Evolutionary conservation across 192 early-diverging fungal species (phyloP), one percentile per base, ranked within the genome.

Genomic region (Diversispora eburnea): DNA sequence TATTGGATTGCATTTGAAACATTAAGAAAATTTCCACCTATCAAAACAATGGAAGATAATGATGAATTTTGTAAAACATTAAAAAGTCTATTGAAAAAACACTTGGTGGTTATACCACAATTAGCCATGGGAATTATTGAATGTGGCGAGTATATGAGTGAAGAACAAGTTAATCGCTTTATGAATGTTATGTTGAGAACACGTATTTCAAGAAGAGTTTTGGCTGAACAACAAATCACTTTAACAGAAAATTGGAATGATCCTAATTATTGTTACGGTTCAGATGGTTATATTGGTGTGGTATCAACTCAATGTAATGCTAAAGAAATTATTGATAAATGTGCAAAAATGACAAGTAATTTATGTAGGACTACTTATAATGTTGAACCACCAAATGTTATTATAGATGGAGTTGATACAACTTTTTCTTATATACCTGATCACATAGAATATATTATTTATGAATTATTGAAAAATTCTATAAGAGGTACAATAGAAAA

Each of bases 1-100:
- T 98, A 97, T 78, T 97, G 94, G 96, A 83, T 87, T n/a, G 94
- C 94, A 0, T 97, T 98, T 77, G 94, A 96, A 60, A 80, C 79
- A 69, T 86, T 96, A 73, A 84, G 90, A 59, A 83, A 87, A 68
- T 80, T 93, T 20, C 86, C 89, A 9, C 73, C 75, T 5, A 93
- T 98, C 45, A 85, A 86, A 73, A 91, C 89, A 3, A 77, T 94
- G 49, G 89, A 94, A 55, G 90, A 95, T 60, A 97, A 98, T 76
- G 80, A 87, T 63, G 65, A 78, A 49, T 95, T 93, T 73, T 96
- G 94, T 84, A 86, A 89, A 17, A 78, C 90, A 55, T 74, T 98
- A 54, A 85, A 90, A 66, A 67, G 77, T 8, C 83, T 94, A 69
- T 84, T 98, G 70, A 81, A 92, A 62, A 86, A 90, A 49, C 95